Evolutionary conservation across 1,284 basidiomycete genomes (phyloP).

Genomic region (Sporisorium scitamineum): DNA sequence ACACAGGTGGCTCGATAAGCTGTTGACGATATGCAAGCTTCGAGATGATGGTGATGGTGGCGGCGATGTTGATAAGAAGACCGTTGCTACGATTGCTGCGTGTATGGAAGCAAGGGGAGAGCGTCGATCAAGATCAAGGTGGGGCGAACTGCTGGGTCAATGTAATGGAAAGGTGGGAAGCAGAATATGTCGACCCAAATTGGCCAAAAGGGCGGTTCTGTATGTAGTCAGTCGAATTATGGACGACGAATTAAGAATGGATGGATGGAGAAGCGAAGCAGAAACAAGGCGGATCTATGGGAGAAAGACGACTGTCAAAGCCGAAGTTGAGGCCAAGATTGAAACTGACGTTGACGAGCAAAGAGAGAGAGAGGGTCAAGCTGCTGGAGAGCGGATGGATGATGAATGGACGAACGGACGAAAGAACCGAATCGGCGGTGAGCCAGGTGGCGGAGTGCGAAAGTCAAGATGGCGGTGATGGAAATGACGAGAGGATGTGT

Average conservation of each 20-base stretch:
- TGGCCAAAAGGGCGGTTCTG: not conserved
- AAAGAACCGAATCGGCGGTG: conserved; percentile 26
- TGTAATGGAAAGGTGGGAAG: not conserved
- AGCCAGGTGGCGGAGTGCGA: conserved; percentile 7
- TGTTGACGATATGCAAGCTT: not conserved
- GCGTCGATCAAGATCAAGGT: not conserved
- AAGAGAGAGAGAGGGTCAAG: not conserved
- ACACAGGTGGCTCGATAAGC: not conserved
- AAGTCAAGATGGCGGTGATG: conserved; percentile 23
- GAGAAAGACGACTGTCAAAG: not conserved
- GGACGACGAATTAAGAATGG: not conserved
- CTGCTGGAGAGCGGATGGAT: not conserved
- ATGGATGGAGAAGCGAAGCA: not conserved
- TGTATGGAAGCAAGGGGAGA: not conserved
- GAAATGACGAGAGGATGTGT: conserved; percentile 16
- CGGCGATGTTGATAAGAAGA: not conserved
- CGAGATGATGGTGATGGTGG: not conserved
- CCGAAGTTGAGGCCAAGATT: not conserved
- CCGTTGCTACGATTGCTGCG: not conserved
- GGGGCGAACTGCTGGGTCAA: not conserved
- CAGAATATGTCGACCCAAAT: not conserved
- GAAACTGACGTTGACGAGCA: conserved; percentile 2
- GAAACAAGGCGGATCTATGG: conserved; percentile 3
- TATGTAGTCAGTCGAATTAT: not conserved
- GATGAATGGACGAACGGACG: conserved; percentile 2